Evolutionary conservation across 768 basidiomycete species (phyloP), one percentile per base, ranked within the genome.

Genomic region (Trametes maxima): DNA sequence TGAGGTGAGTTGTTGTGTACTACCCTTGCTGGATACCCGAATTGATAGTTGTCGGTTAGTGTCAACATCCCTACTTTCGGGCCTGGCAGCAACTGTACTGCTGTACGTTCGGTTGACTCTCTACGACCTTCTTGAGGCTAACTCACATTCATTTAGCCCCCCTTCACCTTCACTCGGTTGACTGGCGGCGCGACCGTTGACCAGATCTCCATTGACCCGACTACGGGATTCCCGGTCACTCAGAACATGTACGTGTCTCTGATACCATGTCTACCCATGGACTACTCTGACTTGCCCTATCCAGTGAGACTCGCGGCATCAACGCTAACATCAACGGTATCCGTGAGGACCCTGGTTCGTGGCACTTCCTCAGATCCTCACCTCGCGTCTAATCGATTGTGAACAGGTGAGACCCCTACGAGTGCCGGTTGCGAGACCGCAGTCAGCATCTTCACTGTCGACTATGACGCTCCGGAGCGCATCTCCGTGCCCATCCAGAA

Each of bases 371-470:
- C 11, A 28, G 14, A 10, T 40, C 16, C 47, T 37, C 11, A 19
- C n/a, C 22, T 49, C 4, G 21, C 46, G 43, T 44, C 17, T 48
- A 14, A 48, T 19, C 6, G 7, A 43, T 14, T 8, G 16, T 0
- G 5, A n/a, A 48, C 35, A 69, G 73, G 72, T 43, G 73, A 74
- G 63, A 73, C 69, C 0, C 54, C 58, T 2, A 64, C 67, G 16
- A 69, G 67, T 44, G 66, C 68, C 4, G 52, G 48, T 19, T 73
- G 73, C 62, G 39, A 65, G 64, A 69, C 71, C 0, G 59, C 71
- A 5, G 71, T 74, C 50, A 70, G 69, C 52, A 64, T 74, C 19
- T 73, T 73, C 64, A 48, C 65, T 19, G 60, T 73, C 33, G 73
- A 74, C 42, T 74, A 74, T 39, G 73, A 74, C 51, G 73, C 73